Base-by-base conservation (phyloP, 495 filamentous ascomycete genomes). In the Tuber umbilicatum region DNA sequence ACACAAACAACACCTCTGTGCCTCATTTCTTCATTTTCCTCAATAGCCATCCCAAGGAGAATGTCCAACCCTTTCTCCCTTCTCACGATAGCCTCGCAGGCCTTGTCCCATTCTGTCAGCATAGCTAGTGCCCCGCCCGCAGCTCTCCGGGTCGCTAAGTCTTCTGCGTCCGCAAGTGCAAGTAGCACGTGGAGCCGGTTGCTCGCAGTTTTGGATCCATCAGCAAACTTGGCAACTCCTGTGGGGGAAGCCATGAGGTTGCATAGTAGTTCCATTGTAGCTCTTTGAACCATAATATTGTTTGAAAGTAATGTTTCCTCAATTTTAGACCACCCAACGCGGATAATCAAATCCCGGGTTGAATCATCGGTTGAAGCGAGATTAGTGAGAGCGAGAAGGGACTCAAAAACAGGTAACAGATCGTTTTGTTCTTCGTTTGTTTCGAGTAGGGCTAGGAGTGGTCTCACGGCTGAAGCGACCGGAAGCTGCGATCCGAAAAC, bases 341-440 rank as follows among this genome's bases (percentile, higher is more conserved):
- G 90, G 42, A 94, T 90, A 72, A 94, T 96, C 19, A 86, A 83
- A 69, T 88, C 87, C 7, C 92, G 86, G 1, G 91, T 90, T 17
- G 90, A 86, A 45, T 88, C 86, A 81, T 93, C 88, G 40, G 91
- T 88, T 0, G 93, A 94, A 1, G 94, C 95, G 12, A 98, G 87
- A 79, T 99, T 99, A 1, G 95, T 97, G 41, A 99, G 88, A 2
- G 95, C 96, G 73, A 98, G 89, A 21, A 98, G 87, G 2, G 91
- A 87, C 82, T 99, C 95, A 81, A 97, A 99, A 5, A 91, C 88
- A 0, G 94, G 93, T 10, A 97, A 87, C n/a, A 97, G 89, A 88
- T 69, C 83, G 74, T 77, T 85, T 81, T 64, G 81, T 73, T 71
- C 77, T 21, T 92, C 91, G 37, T 90, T 86, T 10, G 87, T 84